Conservation (phyloP, 163 green algal genomes). For the Botryococcus braunii region DNA sequence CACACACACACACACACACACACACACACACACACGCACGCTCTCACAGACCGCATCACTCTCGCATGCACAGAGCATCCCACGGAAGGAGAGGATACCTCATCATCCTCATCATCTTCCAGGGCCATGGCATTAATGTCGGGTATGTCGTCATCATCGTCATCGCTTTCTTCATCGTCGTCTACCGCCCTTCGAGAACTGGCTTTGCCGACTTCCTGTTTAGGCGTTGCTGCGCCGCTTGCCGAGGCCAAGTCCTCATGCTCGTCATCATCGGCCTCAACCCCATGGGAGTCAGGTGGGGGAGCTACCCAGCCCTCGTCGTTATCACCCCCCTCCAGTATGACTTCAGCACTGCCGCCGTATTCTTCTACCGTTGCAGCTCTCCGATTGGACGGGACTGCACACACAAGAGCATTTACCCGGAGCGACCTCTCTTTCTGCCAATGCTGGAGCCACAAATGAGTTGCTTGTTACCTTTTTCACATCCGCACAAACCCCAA, state of each 20-base stretch:
- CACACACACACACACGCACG: neutral
- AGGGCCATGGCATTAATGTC: constrained; percentile 67
- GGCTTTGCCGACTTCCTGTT: neutral
- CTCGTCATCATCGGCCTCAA: constrained; percentile 12
- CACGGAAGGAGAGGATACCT: constrained; percentile 4
- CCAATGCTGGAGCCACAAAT: neutral
- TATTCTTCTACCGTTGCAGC: constrained; percentile 49
- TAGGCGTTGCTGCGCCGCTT: neutral
- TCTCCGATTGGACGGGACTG: constrained; percentile 71
- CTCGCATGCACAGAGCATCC: neutral
- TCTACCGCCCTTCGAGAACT: neutral
- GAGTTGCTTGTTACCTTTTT: neutral
- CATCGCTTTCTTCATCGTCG: constrained; percentile 1
- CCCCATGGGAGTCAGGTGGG: neutral
- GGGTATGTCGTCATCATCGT: constrained; percentile 54
- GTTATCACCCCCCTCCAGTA: constrained; percentile 26
- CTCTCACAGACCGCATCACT: neutral
- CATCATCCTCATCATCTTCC: constrained; percentile 53
- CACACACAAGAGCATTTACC: constrained; percentile 4
- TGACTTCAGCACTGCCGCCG: constrained; percentile 34
- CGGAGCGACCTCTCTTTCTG: neutral
- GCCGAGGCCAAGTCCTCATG: neutral
- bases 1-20: neutral
- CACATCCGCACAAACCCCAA: neutral
- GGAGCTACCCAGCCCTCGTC: constrained; percentile 64